These are phyloP conservation scores for Antrodiella citrinella DNA, from an alignment of 768 basidiomycete genomes.

Conservation along the genomic window DNA sequence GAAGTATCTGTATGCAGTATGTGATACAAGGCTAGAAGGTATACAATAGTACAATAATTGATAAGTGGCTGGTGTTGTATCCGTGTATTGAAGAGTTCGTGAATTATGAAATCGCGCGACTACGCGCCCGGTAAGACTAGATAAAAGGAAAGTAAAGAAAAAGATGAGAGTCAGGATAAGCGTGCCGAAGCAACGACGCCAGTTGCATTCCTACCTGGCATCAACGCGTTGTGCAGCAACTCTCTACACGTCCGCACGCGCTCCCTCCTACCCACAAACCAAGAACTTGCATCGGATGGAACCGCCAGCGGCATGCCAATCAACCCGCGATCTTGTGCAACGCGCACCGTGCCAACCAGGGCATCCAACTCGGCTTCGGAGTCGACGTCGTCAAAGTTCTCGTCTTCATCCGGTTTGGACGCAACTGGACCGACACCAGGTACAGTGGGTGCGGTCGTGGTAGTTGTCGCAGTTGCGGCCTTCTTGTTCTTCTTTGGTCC, in stretches of 20 bases:
- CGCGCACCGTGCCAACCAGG: conserved; percentile 52
- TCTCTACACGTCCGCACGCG: conserved; percentile 37
- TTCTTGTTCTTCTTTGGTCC: conserved; percentile 68
- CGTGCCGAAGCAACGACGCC: conserved; percentile 8
- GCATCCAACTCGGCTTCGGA: conserved; percentile 82
- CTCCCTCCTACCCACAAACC: conserved; percentile 74
- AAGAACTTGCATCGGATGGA: conserved; percentile 66
- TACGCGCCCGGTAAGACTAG: no score
- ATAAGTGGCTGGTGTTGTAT: not conserved
- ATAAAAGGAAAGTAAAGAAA: not conserved
- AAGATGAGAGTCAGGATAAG: not conserved
- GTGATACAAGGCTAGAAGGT: not conserved
- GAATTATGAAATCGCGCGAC: no score
- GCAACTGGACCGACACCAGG: conserved; percentile 42
- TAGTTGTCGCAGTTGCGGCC: conserved; percentile 34
- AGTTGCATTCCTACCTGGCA: conserved; percentile 17
- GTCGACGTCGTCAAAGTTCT: conserved; percentile 73
- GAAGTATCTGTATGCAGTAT: not conserved
- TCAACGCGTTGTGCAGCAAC: conserved; percentile 22
- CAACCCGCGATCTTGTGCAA: conserved; percentile 47
- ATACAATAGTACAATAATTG: not conserved
- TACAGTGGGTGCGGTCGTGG: conserved; percentile 29
- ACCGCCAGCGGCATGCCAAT: conserved; percentile 63
- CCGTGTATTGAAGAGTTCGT: not conserved
- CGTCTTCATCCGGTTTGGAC: conserved; percentile 42